phyloP scores from a whole-genome alignment of 192 early-diverging fungal genomes.

The Coemansia sp. region DNA sequence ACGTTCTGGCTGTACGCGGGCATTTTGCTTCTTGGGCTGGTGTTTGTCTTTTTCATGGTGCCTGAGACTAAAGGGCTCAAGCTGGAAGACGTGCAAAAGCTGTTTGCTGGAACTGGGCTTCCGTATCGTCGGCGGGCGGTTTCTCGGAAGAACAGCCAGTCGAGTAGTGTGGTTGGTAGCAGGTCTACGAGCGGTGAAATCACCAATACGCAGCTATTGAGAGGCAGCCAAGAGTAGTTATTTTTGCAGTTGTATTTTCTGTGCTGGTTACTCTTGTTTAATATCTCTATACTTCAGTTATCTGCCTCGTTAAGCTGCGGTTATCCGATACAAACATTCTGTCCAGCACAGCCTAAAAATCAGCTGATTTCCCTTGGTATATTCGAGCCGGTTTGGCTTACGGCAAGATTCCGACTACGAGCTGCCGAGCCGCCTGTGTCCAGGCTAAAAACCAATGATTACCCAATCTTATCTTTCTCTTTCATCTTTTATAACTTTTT shows the following conservation, averaged over 20 bases:
- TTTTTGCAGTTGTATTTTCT: not conserved
- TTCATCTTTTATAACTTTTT: constrained; percentile 1
- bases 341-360: no score
- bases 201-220: not conserved
- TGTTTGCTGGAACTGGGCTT: constrained; percentile 25
- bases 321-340: no score
- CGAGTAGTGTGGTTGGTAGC: not conserved
- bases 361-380: not conserved
- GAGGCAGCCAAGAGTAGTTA: not conserved
- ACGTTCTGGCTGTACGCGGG: constrained; percentile 55
- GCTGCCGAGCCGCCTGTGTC: not conserved
- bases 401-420: not conserved
- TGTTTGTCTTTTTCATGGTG: constrained; percentile 39
- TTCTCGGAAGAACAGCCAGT: not conserved
- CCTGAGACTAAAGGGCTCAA: constrained; percentile 52
- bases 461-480: constrained; percentile 8
- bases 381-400: not conserved
- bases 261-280: no score
- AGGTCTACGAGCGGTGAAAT: constrained; percentile 3
- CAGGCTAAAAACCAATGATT: not conserved
- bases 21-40: constrained; percentile 31
- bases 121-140: constrained; percentile 15
- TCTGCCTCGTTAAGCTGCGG: no score
- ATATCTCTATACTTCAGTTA: no score
- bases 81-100: constrained; percentile 48